These are phyloP conservation scores for Epichloe baconii DNA, from an alignment of 2,329 filamentous ascomycete genomes.

Conservation along the genomic window DNA sequence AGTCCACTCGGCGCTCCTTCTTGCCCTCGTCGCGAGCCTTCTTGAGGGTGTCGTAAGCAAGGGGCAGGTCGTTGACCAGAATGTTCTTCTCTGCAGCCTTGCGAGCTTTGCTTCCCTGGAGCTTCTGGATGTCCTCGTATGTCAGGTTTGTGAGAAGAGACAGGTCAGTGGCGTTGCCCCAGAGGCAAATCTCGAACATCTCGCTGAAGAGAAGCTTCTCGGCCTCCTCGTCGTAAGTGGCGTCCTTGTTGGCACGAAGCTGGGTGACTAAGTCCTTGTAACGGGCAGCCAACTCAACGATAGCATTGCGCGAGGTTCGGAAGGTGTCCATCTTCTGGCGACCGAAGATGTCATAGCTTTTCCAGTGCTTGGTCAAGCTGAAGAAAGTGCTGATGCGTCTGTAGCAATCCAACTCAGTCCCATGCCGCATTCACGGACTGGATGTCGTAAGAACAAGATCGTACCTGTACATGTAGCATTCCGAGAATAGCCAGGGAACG, in stretches of 20 bases:
- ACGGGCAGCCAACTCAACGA: conserved; percentile 66
- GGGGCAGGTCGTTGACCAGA: conserved; percentile 68
- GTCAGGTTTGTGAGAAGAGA: conserved; percentile 80
- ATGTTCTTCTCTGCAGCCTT: conserved; percentile 88
- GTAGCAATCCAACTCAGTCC: background rate
- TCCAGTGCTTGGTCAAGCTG: conserved; percentile 67
- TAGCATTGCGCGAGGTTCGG: conserved; percentile 76
- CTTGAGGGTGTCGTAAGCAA: conserved; percentile 56
- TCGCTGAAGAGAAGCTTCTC: conserved; percentile 74
- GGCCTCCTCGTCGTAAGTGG: conserved; percentile 47
- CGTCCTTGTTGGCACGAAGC: conserved; percentile 40
- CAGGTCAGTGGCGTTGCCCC: conserved; percentile 93
- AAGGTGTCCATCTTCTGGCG: conserved; percentile 88
- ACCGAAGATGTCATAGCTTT: conserved; percentile 76
- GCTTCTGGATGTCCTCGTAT: conserved; percentile 93
- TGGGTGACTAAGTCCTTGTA: conserved; percentile 63
- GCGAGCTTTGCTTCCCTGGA: conserved; percentile 78
- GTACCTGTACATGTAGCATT: conserved; percentile 87
- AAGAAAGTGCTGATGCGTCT: conserved; percentile 73
- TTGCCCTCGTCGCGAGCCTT: conserved; percentile 50
- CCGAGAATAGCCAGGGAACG: conserved; percentile 76
- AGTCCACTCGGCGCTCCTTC: conserved; percentile 68
- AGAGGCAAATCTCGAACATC: conserved; percentile 93
- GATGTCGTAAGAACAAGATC: background rate
- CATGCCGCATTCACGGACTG: background rate